Percentiles rank a stretch among this genome's conserved stretches.
Evolutionary conservation across 305 asterid species (phyloP).

Genomic region (Striga hermonthica): DNA sequence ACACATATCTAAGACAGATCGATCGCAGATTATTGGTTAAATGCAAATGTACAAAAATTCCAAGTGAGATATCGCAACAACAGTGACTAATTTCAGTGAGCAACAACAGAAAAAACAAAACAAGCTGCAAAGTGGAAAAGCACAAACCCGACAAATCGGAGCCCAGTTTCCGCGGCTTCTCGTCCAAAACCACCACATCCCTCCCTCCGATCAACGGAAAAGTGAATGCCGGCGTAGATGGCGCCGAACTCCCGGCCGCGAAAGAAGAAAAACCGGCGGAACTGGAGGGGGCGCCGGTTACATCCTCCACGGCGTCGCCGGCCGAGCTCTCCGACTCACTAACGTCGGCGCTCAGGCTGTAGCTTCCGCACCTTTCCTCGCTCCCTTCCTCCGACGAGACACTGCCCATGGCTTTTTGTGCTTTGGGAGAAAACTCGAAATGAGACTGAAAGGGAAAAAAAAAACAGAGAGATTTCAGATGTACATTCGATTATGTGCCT

Average conservation of each 20-base stretch:
- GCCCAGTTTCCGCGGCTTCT: slow-evolving; percentile 49
- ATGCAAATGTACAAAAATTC: no score
- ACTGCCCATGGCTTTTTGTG: slow-evolving; percentile 49
- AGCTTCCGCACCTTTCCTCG: slow-evolving; percentile 80
- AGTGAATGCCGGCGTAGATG: slow-evolving; percentile 50
- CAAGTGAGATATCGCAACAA: no score
- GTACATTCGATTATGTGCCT: slow-evolving; percentile 27
- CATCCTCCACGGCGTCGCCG: slow-evolving; percentile 44
- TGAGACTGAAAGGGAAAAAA: not conserved
- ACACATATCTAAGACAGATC: not conserved
- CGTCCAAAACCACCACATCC: slow-evolving; percentile 66
- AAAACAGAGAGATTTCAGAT: slow-evolving; percentile 44
- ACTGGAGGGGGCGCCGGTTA: slow-evolving; percentile 54
- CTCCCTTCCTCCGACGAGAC: slow-evolving; percentile 80
- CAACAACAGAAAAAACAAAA: not conserved
- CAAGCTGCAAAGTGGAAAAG: not conserved
- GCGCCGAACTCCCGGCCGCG: slow-evolving; percentile 44
- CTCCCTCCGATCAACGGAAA: slow-evolving; percentile 71
- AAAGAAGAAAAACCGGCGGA: slow-evolving; percentile 63
- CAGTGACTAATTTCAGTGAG: not conserved
- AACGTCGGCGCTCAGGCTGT: slow-evolving; percentile 90
- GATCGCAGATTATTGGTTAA: no score
- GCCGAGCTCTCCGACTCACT: slow-evolving; percentile 86
- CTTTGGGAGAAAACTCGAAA: no score
- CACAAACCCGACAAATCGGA: slow-evolving; percentile 72